Evolutionary conservation across 1,284 basidiomycete genomes (phyloP).

Genomic region (Malassezia caprae): DNA sequence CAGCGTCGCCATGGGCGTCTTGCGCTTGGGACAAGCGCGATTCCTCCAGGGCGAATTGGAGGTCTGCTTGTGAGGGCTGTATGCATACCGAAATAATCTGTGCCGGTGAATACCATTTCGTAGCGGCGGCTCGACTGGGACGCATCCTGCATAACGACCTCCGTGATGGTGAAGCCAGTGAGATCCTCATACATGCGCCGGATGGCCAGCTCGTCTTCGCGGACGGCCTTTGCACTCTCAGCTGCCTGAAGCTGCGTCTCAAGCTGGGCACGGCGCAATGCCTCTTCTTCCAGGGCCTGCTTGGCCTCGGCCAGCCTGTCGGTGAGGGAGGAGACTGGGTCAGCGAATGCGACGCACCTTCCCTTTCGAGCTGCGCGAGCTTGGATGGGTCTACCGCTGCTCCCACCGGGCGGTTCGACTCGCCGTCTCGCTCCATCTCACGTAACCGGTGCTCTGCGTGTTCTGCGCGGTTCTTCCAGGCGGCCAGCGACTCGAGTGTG

Average conservation of each 20-base stretch:
- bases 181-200: conserved; percentile 45
- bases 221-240: not conserved
- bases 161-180: conserved; percentile 36
- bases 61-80: conserved; percentile 14
- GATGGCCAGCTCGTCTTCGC: conserved; percentile 30
- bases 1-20: not conserved
- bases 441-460: conserved; percentile 15
- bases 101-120: conserved; percentile 33
- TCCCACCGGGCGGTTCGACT: not conserved
- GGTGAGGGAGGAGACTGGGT: not conserved
- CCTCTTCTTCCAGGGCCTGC: not conserved
- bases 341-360: not conserved
- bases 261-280: not conserved
- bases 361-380: not conserved
- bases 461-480: conserved; percentile 18
- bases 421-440: conserved; percentile 6
- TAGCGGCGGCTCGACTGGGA: conserved; percentile 19
- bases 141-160: conserved; percentile 22
- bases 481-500: conserved; percentile 4
- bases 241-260: conserved; percentile 1
- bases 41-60: conserved; percentile 40
- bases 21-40: not conserved
- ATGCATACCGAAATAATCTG: conserved; percentile 31
- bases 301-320: not conserved
- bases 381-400: not conserved